These are phyloP conservation scores for Debaryomyces coudertii DNA, from an alignment of 1,139 yeast species.

Conservation along the genomic window DNA sequence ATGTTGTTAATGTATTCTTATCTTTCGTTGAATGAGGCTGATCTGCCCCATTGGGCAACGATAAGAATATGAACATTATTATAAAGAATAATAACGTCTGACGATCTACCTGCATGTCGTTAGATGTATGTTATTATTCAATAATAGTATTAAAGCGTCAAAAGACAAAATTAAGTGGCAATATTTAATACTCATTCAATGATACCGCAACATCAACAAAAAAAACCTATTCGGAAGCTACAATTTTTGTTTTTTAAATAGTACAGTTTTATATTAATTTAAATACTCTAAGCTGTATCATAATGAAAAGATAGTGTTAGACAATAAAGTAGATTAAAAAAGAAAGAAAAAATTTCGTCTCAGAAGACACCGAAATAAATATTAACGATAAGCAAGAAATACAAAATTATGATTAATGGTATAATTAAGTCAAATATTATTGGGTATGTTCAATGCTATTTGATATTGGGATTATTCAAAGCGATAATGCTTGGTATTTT, in stretches of 20 bases:
- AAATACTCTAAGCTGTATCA: not conserved
- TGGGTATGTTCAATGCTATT: not conserved
- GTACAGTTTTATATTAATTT: slow-evolving; percentile 1
- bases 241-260: not conserved
- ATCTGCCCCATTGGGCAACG: slow-evolving; percentile 34
- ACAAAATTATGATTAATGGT: slow-evolving; percentile 7
- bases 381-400: slow-evolving; percentile 7
- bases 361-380: slow-evolving; percentile 7
- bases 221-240: not conserved
- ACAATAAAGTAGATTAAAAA: not conserved
- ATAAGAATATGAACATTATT: slow-evolving; percentile 39
- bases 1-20: slow-evolving; percentile 29
- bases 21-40: slow-evolving; percentile 35
- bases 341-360: not conserved
- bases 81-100: slow-evolving; percentile 42
- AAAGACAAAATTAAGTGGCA: slow-evolving; percentile 1
- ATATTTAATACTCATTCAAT: not conserved
- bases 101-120: slow-evolving; percentile 37
- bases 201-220: slow-evolving; percentile 3
- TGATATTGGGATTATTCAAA: slow-evolving; percentile 1
- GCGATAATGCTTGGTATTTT: slow-evolving; percentile 1
- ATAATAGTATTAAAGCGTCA: not conserved
- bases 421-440: slow-evolving; percentile 5
- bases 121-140: slow-evolving; percentile 3
- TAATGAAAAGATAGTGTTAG: not conserved